These are phyloP conservation scores for Fusarium chlamydosporum DNA, from an alignment of 2,329 filamentous ascomycete species.

Conservation along the genomic window DNA sequence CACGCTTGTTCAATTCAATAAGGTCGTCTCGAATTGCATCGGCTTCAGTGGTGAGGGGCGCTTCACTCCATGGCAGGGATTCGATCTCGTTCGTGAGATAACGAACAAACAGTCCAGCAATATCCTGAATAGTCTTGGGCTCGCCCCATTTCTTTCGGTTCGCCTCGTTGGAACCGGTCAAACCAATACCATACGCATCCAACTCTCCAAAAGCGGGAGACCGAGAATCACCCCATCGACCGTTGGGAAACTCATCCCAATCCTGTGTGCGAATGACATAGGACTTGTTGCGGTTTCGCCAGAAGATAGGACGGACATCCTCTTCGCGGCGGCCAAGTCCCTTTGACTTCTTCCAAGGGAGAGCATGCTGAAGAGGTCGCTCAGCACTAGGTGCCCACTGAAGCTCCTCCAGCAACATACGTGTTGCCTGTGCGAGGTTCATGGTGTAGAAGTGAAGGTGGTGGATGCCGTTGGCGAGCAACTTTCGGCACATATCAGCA, in stretches of 20 bases:
- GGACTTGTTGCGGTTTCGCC: constrained; percentile 96
- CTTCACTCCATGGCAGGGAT: constrained; percentile 93
- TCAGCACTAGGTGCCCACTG: constrained; percentile 82
- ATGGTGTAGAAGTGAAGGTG: constrained; percentile 99
- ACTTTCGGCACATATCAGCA: constrained; percentile 88
- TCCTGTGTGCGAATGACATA: constrained; percentile 96
- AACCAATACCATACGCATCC: constrained; percentile 91
- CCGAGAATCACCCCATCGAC: constrained; percentile 96
- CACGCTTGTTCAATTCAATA: constrained; percentile 85
- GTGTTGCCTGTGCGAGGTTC: constrained; percentile 95
- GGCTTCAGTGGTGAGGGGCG: constrained; percentile 85
- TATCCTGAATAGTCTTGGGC: constrained; percentile 82
- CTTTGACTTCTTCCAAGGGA: constrained; percentile 96
- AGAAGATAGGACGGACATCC: constrained; percentile 98
- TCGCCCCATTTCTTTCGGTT: constrained; percentile 96
- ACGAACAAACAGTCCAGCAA: constrained; percentile 85
- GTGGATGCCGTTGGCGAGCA: constrained; percentile 84
- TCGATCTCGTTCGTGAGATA: constrained; percentile 87
- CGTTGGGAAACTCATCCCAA: constrained; percentile 99
- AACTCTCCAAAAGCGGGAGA: constrained; percentile 97
- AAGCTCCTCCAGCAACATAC: constrained; percentile 93
- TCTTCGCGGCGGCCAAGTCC: constrained; percentile 89
- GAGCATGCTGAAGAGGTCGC: constrained; percentile 85
- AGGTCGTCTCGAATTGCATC: constrained; percentile 82
- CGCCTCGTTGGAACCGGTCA: constrained; percentile 95